Evolutionary conservation across 2,329 filamentous ascomycete genomes (phyloP).

Genomic region (Neofusicoccum umdonicola): DNA sequence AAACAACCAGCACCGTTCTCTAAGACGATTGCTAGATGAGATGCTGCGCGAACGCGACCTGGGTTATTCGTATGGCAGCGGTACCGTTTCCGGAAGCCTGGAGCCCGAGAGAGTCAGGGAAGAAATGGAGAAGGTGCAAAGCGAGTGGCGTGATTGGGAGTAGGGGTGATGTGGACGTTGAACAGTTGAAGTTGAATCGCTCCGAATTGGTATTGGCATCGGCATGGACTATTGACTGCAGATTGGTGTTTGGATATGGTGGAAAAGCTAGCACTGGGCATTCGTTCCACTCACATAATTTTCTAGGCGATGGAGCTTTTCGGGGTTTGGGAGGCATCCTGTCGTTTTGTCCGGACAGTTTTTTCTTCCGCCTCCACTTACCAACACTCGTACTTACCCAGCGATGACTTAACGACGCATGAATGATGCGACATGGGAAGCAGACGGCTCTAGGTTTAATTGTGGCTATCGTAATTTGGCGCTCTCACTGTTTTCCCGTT

Average conservation of each 20-base stretch:
- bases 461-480: background rate
- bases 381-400: background rate
- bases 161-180: constrained; percentile 17
- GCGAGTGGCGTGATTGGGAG: constrained; percentile 33
- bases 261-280: background rate
- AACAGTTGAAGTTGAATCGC: no score
- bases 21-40: background rate
- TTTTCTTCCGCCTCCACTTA: background rate
- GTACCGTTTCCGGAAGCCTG: background rate
- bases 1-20: background rate
- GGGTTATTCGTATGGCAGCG: constrained; percentile 19
- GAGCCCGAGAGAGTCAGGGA: constrained; percentile 28
- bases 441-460: background rate
- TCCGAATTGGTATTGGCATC: background rate
- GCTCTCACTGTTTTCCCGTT: background rate
- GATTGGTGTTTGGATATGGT: background rate
- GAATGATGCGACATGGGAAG: background rate
- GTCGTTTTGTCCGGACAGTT: background rate
- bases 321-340: background rate
- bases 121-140: constrained; percentile 26
- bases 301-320: background rate
- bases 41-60: constrained; percentile 14
- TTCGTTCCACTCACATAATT: background rate
- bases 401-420: background rate
- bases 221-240: background rate